Base-by-base conservation (phyloP, 306 rosid genomes). In the Corylus heterophylla region DNA sequence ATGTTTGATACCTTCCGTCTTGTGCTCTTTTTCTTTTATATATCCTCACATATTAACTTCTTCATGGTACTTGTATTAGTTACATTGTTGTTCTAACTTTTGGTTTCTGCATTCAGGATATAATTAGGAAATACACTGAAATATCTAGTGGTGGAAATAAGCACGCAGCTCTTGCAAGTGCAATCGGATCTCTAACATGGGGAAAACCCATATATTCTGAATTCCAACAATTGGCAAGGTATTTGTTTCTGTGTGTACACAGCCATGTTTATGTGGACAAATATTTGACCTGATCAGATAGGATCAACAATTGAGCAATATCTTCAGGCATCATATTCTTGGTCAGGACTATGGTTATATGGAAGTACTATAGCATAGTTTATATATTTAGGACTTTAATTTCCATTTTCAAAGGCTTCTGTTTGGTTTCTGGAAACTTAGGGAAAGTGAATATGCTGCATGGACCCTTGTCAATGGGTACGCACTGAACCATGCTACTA, bases 401-500 rank as follows among this genome's bases (percentile, higher is more conserved):
- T 71, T 71, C 31, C 31, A 42, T 79, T 55, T 55, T 73, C 52
- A 74, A 68, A 39, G 52, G 39, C 72, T 80, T 71, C 18, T 73
- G 27, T 39, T 44, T 51, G 55, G 16, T 73, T 75, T 80, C 39
- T 79, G 78, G 74, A 67, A 80, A 4, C 45, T 8, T 47, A 95
- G 98, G 78, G 98, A 95, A 76, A 95, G 98, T 71, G 98, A 95
- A 82, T 95, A 95, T 89, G 98, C 98, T 69, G 98, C 98, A 20
- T 95, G 98, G 98, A 92, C 97, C 59, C 87, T 95, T 63, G 98
- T 91, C 81, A 95, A 95, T 77, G 98, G 98, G 14, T 84, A 90
- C 83, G 98, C 98, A 16, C 64, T 95, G 74, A 95, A 92, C 88
- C 98, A 95, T 84, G 92, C 88, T 49, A 95, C 98, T 3, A 91